These are phyloP conservation scores for Mucor lusitanicus DNA, from an alignment of 371 early-diverging fungal genomes.

Conservation along the genomic window DNA sequence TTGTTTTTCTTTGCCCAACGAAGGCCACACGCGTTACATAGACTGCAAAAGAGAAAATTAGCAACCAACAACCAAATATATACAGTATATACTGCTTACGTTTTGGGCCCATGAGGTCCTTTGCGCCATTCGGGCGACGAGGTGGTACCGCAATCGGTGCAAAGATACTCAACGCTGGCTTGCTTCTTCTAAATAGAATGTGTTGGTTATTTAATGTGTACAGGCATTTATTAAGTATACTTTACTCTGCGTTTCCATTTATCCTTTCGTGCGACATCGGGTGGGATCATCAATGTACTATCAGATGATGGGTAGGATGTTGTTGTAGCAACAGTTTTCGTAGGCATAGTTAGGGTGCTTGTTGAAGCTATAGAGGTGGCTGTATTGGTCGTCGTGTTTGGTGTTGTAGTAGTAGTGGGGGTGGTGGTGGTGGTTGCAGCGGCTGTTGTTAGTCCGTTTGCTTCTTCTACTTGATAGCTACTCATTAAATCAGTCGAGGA, in stretches of 20 bases:
- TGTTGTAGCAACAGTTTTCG: not conserved
- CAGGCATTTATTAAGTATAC: not conserved
- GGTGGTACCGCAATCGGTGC: conserved; percentile 67
- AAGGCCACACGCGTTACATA: conserved; percentile 55
- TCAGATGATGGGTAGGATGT: not conserved
- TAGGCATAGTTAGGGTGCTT: not conserved
- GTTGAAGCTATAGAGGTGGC: not conserved
- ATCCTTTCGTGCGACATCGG: conserved; percentile 10
- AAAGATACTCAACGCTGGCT: conserved; percentile 29
- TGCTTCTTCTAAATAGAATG: conserved; percentile 11
- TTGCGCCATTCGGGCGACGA: conserved; percentile 83
- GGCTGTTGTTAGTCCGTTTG: not conserved
- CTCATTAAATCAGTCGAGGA: conserved; percentile 2
- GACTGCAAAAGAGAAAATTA: conserved; percentile 10
- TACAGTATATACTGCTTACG: conserved; percentile 27
- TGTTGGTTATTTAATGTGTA: not conserved
- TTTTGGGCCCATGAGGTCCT: conserved; percentile 71
- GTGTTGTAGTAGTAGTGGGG: not conserved
- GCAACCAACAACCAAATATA: not conserved
- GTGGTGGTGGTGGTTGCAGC: not conserved
- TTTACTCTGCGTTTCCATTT: conserved; percentile 27
- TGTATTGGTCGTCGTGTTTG: not conserved
- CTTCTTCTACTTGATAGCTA: not conserved
- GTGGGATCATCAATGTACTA: not conserved
- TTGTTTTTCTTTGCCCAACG: conserved; percentile 36